These are phyloP conservation scores for Pycnococcus provasolii DNA, from an alignment of 139 green algal species.

Conservation along the genomic window DNA sequence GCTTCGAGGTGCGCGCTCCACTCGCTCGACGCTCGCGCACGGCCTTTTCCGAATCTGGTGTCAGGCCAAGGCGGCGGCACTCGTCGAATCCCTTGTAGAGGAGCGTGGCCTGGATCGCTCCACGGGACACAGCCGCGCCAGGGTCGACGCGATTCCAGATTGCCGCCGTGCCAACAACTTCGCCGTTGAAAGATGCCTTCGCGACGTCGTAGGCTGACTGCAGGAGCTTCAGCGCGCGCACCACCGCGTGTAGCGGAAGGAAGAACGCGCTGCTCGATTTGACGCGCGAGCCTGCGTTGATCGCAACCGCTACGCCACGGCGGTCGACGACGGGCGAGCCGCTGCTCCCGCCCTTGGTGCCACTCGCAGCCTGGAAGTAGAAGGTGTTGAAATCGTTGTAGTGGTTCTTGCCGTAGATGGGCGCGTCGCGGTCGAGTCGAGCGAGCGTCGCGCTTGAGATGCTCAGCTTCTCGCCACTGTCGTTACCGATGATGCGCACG, in stretches of 20 bases:
- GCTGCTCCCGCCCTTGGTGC: slow-evolving; percentile 66
- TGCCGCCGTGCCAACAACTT: not conserved
- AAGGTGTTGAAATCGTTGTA: slow-evolving; percentile 95
- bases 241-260: slow-evolving; percentile 69
- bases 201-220: slow-evolving; percentile 31
- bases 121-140: slow-evolving; percentile 19
- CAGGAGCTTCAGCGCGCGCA: slow-evolving; percentile 60
- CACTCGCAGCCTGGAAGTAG: slow-evolving; percentile 58
- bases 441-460: slow-evolving; percentile 80
- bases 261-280: slow-evolving; percentile 79
- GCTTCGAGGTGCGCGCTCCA: slow-evolving; percentile 43
- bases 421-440: slow-evolving; percentile 74
- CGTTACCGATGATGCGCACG: slow-evolving; percentile 81
- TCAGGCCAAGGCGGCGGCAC: slow-evolving; percentile 64
- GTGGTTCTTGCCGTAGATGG: slow-evolving; percentile 51
- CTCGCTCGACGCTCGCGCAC: slow-evolving; percentile 4
- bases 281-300: slow-evolving; percentile 77
- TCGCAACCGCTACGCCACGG: slow-evolving; percentile 59
- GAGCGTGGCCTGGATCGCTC: slow-evolving; percentile 52
- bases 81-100: slow-evolving; percentile 88
- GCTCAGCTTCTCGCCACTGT: slow-evolving; percentile 79
- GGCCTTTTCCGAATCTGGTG: slow-evolving; percentile 50
- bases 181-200: slow-evolving; percentile 15
- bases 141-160: not conserved
- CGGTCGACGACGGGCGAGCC: slow-evolving; percentile 72